A percentile compares a stretch with the other conserved stretches of the same genome.
Conservation (phyloP, 2,329 filamentous ascomycete species). For the Colletotrichum tropicicola region DNA sequence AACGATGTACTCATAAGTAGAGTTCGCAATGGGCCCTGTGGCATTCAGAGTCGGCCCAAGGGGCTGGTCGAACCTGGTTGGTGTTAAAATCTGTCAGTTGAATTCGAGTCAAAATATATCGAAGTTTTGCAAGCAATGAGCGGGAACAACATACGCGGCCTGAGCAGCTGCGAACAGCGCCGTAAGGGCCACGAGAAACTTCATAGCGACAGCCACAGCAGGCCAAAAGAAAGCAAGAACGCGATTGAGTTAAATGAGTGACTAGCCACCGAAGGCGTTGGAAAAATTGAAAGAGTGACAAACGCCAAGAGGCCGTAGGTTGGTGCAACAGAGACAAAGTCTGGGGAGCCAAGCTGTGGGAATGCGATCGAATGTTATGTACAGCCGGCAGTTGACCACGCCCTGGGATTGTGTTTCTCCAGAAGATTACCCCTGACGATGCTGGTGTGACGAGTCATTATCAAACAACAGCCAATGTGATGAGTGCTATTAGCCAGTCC, state of each 20-base stretch:
- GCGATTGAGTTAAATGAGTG: neutral
- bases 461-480: neutral
- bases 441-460: constrained; percentile 5
- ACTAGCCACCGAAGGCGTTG: neutral
- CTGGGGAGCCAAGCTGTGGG: neutral
- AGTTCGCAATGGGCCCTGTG: neutral
- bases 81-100: neutral
- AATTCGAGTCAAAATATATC: neutral
- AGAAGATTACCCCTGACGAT: neutral
- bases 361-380: constrained; percentile 3
- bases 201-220: neutral
- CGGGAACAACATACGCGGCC: neutral
- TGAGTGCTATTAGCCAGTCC: neutral
- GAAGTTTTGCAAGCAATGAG: neutral
- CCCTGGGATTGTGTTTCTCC: neutral
- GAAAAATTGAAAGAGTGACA: neutral
- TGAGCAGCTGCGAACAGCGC: neutral
- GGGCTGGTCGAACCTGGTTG: neutral
- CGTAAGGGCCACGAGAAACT: neutral
- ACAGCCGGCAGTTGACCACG: neutral
- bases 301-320: neutral
- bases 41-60: neutral
- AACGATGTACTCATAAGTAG: constrained; percentile 66
- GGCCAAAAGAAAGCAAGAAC: neutral
- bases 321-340: neutral